Percentiles rank a stretch among this genome's conserved stretches.
Conservation (phyloP, 2,329 filamentous ascomycete genomes). For the Fusarium domesticum region DNA sequence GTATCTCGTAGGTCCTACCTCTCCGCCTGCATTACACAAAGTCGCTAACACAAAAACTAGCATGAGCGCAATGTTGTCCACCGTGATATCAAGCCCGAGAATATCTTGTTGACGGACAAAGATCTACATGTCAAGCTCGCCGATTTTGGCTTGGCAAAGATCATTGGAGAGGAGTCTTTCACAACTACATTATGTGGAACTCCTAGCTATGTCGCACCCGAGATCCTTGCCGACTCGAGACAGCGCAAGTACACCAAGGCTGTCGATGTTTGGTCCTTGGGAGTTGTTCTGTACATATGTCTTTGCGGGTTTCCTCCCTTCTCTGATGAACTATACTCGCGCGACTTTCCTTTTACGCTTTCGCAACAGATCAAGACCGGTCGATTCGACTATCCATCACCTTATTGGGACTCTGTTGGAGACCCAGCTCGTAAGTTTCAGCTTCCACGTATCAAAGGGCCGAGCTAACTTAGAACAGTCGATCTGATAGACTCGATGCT, state of each 20-base stretch:
- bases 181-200: conserved; percentile 95
- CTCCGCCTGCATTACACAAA: background rate
- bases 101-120: conserved; percentile 85
- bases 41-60: conserved; percentile 45
- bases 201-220: conserved; percentile 94
- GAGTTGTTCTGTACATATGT: conserved; percentile 97
- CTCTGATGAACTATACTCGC: conserved; percentile 82
- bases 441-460: background rate
- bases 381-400: conserved; percentile 89
- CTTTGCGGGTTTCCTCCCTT: conserved; percentile 96
- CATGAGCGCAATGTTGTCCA: conserved; percentile 97
- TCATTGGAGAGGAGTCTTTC: conserved; percentile 97
- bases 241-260: conserved; percentile 89
- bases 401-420: conserved; percentile 70
- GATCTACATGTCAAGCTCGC: conserved; percentile 85
- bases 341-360: conserved; percentile 79
- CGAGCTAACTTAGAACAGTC: conserved; percentile 42
- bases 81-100: conserved; percentile 96
- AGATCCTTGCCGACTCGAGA: conserved; percentile 80
- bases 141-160: conserved; percentile 96
- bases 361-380: conserved; percentile 90
- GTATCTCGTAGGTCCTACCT: conserved; percentile 68
- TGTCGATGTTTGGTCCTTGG: conserved; percentile 94
- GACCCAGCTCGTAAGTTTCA: conserved; percentile 63
- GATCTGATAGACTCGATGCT: conserved; percentile 96